Percentiles rank a stretch among this genome's conserved stretches.
These are phyloP conservation scores for Ophiocordyceps unilateralis DNA, from an alignment of 2,329 filamentous ascomycete genomes.

Conservation along the genomic window DNA sequence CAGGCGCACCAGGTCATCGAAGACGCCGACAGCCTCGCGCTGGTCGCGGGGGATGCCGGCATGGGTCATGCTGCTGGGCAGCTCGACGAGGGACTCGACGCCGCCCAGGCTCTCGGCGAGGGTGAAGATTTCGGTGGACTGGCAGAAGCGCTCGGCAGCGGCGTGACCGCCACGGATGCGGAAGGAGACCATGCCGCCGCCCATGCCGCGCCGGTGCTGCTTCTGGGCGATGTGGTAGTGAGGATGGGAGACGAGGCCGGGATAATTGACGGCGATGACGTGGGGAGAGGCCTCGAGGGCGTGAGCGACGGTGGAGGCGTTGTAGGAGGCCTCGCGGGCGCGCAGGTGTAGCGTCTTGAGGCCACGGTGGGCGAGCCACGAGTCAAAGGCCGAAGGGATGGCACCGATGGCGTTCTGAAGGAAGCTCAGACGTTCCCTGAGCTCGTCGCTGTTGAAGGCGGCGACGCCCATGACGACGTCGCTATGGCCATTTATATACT, in stretches of 20 bases:
- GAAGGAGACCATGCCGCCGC: slow-evolving; percentile 96
- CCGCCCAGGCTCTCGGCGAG: slow-evolving; percentile 85
- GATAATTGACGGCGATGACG: slow-evolving; percentile 88
- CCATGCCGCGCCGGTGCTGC: slow-evolving; percentile 88
- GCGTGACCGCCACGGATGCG: slow-evolving; percentile 72
- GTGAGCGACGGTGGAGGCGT: slow-evolving; percentile 61
- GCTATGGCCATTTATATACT: slow-evolving; percentile 96
- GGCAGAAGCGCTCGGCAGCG: slow-evolving; percentile 85
- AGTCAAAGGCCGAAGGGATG: slow-evolving; percentile 87
- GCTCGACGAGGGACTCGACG: slow-evolving; percentile 79
- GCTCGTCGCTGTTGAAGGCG: slow-evolving; percentile 74
- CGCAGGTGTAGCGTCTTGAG: slow-evolving; percentile 93
- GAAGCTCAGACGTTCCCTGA: slow-evolving; percentile 67
- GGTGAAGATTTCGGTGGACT: slow-evolving; percentile 76
- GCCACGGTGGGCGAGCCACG: slow-evolving; percentile 93
- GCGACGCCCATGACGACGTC: slow-evolving; percentile 97
- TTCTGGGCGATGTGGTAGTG: slow-evolving; percentile 71
- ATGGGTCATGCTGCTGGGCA: slow-evolving; percentile 94
- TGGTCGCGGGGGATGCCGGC: slow-evolving; percentile 83
- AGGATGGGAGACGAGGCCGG: slow-evolving; percentile 72
- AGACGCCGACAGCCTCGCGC: slow-evolving; percentile 84
- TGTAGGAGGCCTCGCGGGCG: slow-evolving; percentile 66
- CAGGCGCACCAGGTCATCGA: slow-evolving; percentile 81
- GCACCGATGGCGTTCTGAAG: slow-evolving; percentile 96
- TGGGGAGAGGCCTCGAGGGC: slow-evolving; percentile 65